Conservation (phyloP, 2,329 filamentous ascomycete genomes). For the Claviceps quebecensis region DNA sequence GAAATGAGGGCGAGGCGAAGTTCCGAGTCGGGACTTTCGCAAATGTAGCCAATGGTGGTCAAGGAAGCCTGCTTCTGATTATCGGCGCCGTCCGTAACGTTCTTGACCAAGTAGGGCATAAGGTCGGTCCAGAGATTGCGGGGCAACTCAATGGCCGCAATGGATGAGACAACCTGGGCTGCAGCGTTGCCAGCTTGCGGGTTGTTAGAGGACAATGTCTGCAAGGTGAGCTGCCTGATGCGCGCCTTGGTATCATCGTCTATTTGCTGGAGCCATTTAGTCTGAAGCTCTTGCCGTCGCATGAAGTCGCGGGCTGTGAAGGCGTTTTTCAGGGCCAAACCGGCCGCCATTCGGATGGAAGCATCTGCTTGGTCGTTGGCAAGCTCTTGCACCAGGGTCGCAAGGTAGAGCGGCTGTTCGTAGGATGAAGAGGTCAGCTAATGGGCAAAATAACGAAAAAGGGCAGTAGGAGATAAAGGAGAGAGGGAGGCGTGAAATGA, state of each 20-base stretch:
- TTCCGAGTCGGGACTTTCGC: constrained; percentile 84
- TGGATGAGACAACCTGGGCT: constrained; percentile 88
- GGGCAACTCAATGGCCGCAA: constrained; percentile 88
- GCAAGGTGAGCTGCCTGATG: constrained; percentile 81
- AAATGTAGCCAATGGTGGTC: constrained; percentile 95
- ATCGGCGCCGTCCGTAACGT: constrained; percentile 74
- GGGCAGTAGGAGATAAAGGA: neutral
- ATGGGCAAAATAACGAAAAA: neutral
- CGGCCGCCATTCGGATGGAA: constrained; percentile 82
- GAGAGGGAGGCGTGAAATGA: neutral
- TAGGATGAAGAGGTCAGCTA: neutral
- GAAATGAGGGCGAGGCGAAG: constrained; percentile 65
- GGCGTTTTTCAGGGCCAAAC: constrained; percentile 94
- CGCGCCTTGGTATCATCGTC: constrained; percentile 68
- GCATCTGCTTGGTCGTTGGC: constrained; percentile 76
- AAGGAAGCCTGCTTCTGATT: constrained; percentile 90
- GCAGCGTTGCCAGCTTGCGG: constrained; percentile 74
- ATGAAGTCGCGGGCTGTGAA: constrained; percentile 86
- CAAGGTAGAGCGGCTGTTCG: constrained; percentile 73
- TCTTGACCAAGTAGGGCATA: constrained; percentile 78
- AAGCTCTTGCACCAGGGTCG: constrained; percentile 83
- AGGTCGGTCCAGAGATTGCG: constrained; percentile 87
- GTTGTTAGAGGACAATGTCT: constrained; percentile 70
- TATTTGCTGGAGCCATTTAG: constrained; percentile 80
- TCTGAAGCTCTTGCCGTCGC: constrained; percentile 78